phyloP scores from a whole-genome alignment of 441 rosid genomes.

The Eutrema salsugineum region DNA sequence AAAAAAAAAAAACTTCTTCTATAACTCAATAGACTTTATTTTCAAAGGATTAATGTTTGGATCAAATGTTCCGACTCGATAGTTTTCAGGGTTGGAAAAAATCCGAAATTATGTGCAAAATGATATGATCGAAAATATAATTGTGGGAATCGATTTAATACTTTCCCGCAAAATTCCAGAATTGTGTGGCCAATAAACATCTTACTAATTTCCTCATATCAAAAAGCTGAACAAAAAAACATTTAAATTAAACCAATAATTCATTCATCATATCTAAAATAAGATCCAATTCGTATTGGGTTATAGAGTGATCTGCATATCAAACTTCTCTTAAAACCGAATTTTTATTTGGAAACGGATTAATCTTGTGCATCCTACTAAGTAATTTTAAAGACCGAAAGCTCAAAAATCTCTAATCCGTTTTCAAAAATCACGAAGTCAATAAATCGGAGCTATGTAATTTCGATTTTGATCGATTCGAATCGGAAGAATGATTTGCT shows the following conservation, averaged over 20 bases:
- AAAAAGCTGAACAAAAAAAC: not conserved
- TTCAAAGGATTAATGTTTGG: not conserved
- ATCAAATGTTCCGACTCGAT: not conserved
- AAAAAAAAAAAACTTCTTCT: not conserved
- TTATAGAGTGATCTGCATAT: not conserved
- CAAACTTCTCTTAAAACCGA: not conserved
- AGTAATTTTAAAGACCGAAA: not conserved
- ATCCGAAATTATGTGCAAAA: not conserved
- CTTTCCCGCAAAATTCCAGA: not conserved
- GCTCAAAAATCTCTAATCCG: not conserved
- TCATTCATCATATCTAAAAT: not conserved
- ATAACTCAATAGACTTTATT: not conserved
- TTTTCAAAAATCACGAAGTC: not conserved
- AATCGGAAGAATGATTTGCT: not conserved
- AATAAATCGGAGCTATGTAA: not conserved
- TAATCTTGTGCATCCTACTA: not conserved
- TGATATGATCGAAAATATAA: not conserved
- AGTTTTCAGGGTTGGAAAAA: not conserved
- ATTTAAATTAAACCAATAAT: not conserved
- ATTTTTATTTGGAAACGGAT: not conserved
- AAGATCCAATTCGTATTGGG: not conserved
- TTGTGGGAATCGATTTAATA: not conserved
- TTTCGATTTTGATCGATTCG: not conserved
- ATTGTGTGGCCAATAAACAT: constrained; percentile 11
- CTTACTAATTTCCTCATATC: not conserved